Base-by-base conservation (phyloP, 1,139 yeast species). In the Debaryomycetaceae sp. region DNA sequence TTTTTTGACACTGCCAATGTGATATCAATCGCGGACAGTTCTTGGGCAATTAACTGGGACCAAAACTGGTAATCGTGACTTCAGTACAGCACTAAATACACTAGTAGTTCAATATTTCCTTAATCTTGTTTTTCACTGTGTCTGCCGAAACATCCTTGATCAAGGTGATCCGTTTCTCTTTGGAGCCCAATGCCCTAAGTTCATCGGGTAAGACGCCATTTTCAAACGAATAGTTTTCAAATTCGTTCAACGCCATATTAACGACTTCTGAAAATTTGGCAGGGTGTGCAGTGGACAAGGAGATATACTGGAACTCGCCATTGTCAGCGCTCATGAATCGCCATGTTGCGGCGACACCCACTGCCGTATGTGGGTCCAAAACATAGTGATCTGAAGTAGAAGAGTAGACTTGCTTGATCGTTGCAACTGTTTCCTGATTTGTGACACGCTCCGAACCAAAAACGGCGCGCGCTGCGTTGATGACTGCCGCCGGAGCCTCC, bases 221-320 rank as follows among this genome's bases (percentile, higher is more conserved):
- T 43, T 85, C 95, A 47, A 90, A 90, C 4, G 86, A 74, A 58
- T 87, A 92, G 15, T 75, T 85, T 15, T 68, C 71, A 37, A 74
- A 64, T 2, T 68, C 67, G 29, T 58, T 52, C 42, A 90, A 70
- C 2, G 97, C 86, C 44, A 71, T 62, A 53, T 86, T 80, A 13
- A 90, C 98, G 30, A 95, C 98, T 38, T 86, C 96, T 16, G 95
- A 83, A 50, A 90, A 90, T 58, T 90, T 90, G 36, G 98, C 98
- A 25, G 98, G 98, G 51, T 90, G 98, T 5, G 98, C 98, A 26
- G 98, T 90, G 3, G 97, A 81, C 36, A 90, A 72, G 4, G 95
- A 82, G 29, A 90, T 68, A 52, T 83, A 83, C 31, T 62, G 56
- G 26, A 65, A 51, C 18, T 60, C 49, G 13, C 54, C 41, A 5